Conservation (phyloP, 2,329 filamentous ascomycete species). For the Apiospora koreana region DNA sequence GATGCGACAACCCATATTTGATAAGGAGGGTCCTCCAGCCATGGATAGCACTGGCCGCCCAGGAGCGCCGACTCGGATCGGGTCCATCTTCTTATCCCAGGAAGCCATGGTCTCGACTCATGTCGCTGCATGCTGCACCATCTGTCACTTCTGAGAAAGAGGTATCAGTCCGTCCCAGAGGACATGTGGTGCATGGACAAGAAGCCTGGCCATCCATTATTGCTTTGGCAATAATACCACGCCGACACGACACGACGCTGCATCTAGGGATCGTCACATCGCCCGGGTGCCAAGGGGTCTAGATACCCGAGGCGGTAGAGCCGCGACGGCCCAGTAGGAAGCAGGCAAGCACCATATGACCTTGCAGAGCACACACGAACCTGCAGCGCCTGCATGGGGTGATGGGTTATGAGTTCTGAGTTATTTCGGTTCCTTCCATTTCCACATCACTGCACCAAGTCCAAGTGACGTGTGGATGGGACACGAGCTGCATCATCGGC, state of each 20-base stretch:
- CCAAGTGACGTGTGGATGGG: not conserved
- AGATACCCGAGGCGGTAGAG: slow-evolving; percentile 1
- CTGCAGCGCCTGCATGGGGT: not conserved
- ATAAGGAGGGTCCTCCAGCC: not conserved
- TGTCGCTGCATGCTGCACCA: not conserved
- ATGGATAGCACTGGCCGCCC: not conserved
- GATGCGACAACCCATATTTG: not conserved
- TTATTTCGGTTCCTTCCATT: not conserved
- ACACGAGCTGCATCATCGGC: not conserved
- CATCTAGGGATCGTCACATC: not conserved
- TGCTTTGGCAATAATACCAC: not conserved
- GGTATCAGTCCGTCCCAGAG: not conserved
- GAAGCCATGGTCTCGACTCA: not conserved
- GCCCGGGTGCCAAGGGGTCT: slow-evolving; percentile 3
- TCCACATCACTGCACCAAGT: too few relatives aligned
- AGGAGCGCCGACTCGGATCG: not conserved
- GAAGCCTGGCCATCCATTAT: not conserved
- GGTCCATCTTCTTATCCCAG: not conserved
- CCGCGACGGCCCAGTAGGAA: not conserved
- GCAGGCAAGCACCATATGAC: not conserved
- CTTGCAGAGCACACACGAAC: not conserved
- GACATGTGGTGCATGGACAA: not conserved
- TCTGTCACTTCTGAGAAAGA: not conserved
- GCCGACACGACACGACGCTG: not conserved
- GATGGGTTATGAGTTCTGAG: not conserved